A percentile compares a stretch with the other conserved stretches of the same genome.
Evolutionary conservation across 2,329 filamentous ascomycete genomes (phyloP).

Genomic region (Aspergillus sp.): DNA sequence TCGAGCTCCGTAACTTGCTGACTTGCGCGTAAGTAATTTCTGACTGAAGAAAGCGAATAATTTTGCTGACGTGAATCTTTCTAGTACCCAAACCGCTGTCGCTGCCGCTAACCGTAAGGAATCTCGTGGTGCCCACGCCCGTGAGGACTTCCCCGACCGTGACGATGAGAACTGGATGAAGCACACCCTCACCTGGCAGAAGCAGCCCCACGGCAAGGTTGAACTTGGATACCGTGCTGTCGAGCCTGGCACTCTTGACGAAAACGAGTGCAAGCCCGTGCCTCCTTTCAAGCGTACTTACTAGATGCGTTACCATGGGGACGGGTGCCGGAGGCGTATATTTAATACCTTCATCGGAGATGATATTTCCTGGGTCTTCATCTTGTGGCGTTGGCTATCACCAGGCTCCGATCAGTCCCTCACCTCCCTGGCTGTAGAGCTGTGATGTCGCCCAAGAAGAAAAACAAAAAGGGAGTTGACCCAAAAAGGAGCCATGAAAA

Average conservation of each 20-base stretch:
- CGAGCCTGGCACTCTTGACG: constrained; percentile 77
- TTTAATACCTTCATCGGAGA: background rate
- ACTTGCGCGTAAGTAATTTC: constrained; percentile 78
- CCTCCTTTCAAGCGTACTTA: constrained; percentile 81
- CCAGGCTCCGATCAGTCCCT: too few species aligned
- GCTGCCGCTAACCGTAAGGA: constrained; percentile 93
- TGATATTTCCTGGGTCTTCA: too few species aligned
- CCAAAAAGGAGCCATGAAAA: constrained; percentile 6
- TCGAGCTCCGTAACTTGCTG: constrained; percentile 90
- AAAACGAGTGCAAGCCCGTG: constrained; percentile 92
- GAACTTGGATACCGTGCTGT: constrained; percentile 84
- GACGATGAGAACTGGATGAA: constrained; percentile 99
- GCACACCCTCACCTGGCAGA: constrained; percentile 96
- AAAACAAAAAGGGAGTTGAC: constrained; percentile 13
- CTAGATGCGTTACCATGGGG: constrained; percentile 26
- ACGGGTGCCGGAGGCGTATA: background rate
- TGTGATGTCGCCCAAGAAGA: constrained; percentile 2
- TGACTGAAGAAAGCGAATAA: constrained; percentile 3
- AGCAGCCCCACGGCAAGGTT: constrained; percentile 79
- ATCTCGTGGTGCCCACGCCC: constrained; percentile 92
- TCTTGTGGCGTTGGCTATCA: too few species aligned
- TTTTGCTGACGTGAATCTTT: constrained; percentile 7
- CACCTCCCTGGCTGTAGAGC: too few species aligned
- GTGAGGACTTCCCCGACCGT: constrained; percentile 93
- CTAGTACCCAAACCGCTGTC: constrained; percentile 80